A percentile compares a stretch with the other conserved stretches of the same genome.
phyloP scores from a whole-genome alignment of 768 basidiomycete species.

The Lentinula lateritia region DNA sequence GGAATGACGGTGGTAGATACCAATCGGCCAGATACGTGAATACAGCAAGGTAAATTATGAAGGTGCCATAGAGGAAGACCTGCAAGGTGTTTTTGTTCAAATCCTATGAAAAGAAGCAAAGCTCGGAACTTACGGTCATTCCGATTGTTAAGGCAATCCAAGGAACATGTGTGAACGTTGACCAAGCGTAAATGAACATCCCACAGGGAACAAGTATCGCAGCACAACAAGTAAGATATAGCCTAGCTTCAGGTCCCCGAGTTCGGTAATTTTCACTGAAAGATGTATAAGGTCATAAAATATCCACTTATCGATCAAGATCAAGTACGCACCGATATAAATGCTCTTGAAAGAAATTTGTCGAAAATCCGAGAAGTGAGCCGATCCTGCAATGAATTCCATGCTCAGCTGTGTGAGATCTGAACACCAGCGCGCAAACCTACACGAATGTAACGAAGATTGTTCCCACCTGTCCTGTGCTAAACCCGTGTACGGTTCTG shows the following conservation, averaged over 20 bases:
- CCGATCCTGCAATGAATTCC: constrained; percentile 39
- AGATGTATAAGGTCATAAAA: too few species aligned
- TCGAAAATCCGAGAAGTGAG: constrained; percentile 40
- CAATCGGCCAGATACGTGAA: constrained; percentile 64
- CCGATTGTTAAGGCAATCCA: constrained; percentile 62
- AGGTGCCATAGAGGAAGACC: constrained; percentile 47
- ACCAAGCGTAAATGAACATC: constrained; percentile 76
- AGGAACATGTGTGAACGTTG: constrained; percentile 43
- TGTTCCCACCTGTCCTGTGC: constrained; percentile 51
- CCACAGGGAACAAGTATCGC: constrained; percentile 47
- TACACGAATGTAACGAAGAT: constrained; percentile 56
- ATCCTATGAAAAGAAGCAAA: neutral
- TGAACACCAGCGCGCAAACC: constrained; percentile 10
- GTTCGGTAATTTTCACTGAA: constrained; percentile 25
- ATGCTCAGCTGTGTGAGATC: neutral
- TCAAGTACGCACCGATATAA: constrained; percentile 37
- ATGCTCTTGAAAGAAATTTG: constrained; percentile 42
- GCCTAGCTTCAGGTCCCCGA: constrained; percentile 51
- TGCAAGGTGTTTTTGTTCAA: constrained; percentile 9
- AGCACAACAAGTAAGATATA: constrained; percentile 52
- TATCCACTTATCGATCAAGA: neutral
- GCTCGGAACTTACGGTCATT: constrained; percentile 26
- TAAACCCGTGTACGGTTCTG: constrained; percentile 51
- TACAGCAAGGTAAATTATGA: constrained; percentile 51
- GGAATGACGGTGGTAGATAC: constrained; percentile 19